Evolutionary conservation across 2,329 filamentous ascomycete species (phyloP).

Genomic region (Epichloe glyceriae): DNA sequence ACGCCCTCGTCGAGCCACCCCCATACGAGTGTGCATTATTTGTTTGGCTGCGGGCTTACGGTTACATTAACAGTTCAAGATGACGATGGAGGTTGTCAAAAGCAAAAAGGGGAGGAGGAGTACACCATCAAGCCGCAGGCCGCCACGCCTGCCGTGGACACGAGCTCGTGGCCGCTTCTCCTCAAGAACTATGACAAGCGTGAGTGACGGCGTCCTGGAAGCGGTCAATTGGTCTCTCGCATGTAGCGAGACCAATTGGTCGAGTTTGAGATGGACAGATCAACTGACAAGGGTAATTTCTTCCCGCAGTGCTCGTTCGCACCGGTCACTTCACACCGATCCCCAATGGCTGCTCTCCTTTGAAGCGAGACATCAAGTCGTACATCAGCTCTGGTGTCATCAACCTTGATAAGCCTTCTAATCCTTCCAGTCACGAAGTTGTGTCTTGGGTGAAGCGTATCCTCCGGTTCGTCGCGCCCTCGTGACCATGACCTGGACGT

Average conservation of each 20-base stretch:
- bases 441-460: conserved; percentile 99
- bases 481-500: background rate
- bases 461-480: conserved; percentile 48
- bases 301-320: conserved; percentile 61
- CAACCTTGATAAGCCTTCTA: conserved; percentile 77
- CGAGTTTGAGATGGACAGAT: background rate
- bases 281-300: conserved; percentile 3
- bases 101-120: conserved; percentile 44
- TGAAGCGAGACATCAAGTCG: conserved; percentile 90
- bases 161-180: conserved; percentile 82
- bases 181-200: conserved; percentile 92
- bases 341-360: conserved; percentile 77
- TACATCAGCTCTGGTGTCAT: conserved; percentile 97
- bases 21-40: conserved; percentile 10
- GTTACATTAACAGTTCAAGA: conserved; percentile 13
- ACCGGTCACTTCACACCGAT: conserved; percentile 97
- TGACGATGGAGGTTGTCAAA: conserved; percentile 35
- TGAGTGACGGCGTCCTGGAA: conserved; percentile 32
- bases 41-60: conserved; percentile 7
- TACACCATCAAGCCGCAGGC: conserved; percentile 89
- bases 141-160: conserved; percentile 64
- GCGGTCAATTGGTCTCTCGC: background rate
- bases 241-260: background rate
- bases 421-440: conserved; percentile 96
- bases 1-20: conserved; percentile 9